Percentiles rank a stretch among this genome's conserved stretches.
phyloP scores from a whole-genome alignment of 1,284 basidiomycete genomes.

The Rhodotorula sp. region DNA sequence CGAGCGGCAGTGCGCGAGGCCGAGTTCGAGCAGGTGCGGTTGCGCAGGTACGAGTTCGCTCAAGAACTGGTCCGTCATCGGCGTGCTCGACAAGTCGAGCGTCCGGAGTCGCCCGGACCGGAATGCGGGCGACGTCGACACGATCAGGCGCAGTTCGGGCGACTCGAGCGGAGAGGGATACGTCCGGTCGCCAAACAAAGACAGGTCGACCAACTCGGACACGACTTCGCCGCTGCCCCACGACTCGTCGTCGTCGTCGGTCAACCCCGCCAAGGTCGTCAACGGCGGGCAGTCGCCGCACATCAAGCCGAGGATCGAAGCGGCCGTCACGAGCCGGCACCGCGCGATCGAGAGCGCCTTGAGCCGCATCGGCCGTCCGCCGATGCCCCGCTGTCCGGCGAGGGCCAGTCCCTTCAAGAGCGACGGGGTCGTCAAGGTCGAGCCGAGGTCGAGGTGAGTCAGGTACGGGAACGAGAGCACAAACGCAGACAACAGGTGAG shows the following conservation, averaged over 20 bases:
- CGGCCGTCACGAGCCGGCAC: slow-evolving; percentile 77
- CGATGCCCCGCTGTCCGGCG: slow-evolving; percentile 53
- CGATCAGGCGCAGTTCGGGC: slow-evolving; percentile 67
- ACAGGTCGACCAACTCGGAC: slow-evolving; percentile 47
- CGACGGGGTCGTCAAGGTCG: slow-evolving; percentile 70
- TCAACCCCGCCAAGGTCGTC: slow-evolving; percentile 31
- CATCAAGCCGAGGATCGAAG: slow-evolving; percentile 69
- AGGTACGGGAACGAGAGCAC: slow-evolving; percentile 80
- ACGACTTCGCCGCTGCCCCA: slow-evolving; percentile 40
- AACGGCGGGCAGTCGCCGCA: slow-evolving; percentile 40
- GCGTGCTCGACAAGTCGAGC: slow-evolving; percentile 83
- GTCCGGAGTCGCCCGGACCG: slow-evolving; percentile 71
- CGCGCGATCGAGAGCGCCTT: slow-evolving; percentile 81
- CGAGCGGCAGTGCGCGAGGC: slow-evolving; percentile 76
- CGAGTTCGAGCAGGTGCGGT: slow-evolving; percentile 75
- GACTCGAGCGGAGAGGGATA: slow-evolving; percentile 74
- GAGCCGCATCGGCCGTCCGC: slow-evolving; percentile 54
- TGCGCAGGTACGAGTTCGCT: slow-evolving; percentile 61
- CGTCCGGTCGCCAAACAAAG: slow-evolving; percentile 83
- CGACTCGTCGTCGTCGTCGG: slow-evolving; percentile 28
- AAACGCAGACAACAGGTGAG: slow-evolving; percentile 71
- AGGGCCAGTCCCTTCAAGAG: slow-evolving; percentile 67
- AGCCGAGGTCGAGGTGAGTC: slow-evolving; percentile 72
- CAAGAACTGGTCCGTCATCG: slow-evolving; percentile 63
- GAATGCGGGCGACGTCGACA: slow-evolving; percentile 78